Conservation (phyloP, 2,329 filamentous ascomycete genomes). For the Penicillium sp. region DNA sequence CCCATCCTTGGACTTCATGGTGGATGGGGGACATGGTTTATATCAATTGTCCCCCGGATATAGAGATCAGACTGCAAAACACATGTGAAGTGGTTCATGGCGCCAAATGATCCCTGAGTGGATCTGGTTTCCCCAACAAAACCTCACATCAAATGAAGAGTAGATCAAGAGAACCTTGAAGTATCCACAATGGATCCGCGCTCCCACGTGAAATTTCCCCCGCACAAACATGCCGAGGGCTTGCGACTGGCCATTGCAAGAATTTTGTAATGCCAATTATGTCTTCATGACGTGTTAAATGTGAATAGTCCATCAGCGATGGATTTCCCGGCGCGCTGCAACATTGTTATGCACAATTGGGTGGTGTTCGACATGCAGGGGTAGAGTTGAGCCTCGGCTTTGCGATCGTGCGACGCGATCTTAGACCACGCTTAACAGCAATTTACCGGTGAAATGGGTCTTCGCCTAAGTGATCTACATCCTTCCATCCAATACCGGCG, state of each 20-base stretch:
- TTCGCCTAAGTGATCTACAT: not conserved
- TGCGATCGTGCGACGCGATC: not conserved
- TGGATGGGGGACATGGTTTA: slow-evolving; percentile 8
- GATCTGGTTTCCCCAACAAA: slow-evolving; percentile 19
- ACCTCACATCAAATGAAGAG: slow-evolving; percentile 5
- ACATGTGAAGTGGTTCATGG: slow-evolving; percentile 15
- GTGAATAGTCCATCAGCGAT: not conserved
- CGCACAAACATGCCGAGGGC: slow-evolving; percentile 2
- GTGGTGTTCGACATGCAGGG: not conserved
- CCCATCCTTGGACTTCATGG: not conserved
- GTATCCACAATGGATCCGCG: slow-evolving; percentile 7
- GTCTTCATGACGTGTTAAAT: not conserved
- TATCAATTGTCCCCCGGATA: slow-evolving; percentile 9
- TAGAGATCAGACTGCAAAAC: not conserved
- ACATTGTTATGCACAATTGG: not conserved
- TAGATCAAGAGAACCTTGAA: not conserved
- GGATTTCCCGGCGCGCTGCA: not conserved
- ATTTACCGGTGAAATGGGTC: not conserved
- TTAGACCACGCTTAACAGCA: not conserved
- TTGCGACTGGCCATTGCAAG: not conserved
- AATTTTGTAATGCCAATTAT: not conserved
- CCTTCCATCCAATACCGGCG: not conserved
- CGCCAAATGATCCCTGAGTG: slow-evolving; percentile 7
- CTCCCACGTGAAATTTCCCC: slow-evolving; percentile 17
- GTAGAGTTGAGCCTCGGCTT: not conserved